Base-by-base conservation (phyloP, 495 filamentous ascomycete species). In the Penicillium bialowiezense region DNA sequence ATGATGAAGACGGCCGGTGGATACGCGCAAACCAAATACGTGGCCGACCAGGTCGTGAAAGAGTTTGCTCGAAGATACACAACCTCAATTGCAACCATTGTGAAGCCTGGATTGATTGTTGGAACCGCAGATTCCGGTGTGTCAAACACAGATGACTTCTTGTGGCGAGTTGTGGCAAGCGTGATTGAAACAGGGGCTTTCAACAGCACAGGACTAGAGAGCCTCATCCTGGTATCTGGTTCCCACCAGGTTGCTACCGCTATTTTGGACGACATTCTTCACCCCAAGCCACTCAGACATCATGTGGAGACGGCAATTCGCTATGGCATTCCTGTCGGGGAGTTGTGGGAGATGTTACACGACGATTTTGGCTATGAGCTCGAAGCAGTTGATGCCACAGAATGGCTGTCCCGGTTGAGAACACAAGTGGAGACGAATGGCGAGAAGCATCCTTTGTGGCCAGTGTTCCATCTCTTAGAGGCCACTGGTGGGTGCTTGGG, bases 81-180 rank as follows among this genome's bases (percentile, higher is more conserved):
- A 15, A 38, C 35, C 18, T 20, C 35, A 9, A 20, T 44, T 21
- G 29, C 44, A 0, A 37, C 52, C 1, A 52, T 67, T n/a, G 47
- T 70, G 17, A 65, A 62, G 34, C 67, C 67, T 7, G 66, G 67
- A 12, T 33, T 46, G 36, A 48, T 57, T 15, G 43, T 57, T 23
- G 54, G 54, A 6, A 53, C 50, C 3, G 19, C 18, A 6, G 15
- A 39, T 13, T 24, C 29, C 5, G 54, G 61, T 3, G 35, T 65
- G 12, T 43, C 63, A 1, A 62, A 60, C 34, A 50, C 42, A 1
- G 49, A 50, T 35, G 67, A 70, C 41, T 67, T 59, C 44, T 40
- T 70, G 37, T 70, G 67, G 67, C 48, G 66, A 13, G 41, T 70
- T 8, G 45, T 59, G n/a, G 62, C 37, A 12, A 41, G 26, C 8